A percentile compares a stretch with the other conserved stretches of the same genome.
Evolutionary conservation across 2,329 filamentous ascomycete species (phyloP).

Genomic region (Verticillium longisporum): DNA sequence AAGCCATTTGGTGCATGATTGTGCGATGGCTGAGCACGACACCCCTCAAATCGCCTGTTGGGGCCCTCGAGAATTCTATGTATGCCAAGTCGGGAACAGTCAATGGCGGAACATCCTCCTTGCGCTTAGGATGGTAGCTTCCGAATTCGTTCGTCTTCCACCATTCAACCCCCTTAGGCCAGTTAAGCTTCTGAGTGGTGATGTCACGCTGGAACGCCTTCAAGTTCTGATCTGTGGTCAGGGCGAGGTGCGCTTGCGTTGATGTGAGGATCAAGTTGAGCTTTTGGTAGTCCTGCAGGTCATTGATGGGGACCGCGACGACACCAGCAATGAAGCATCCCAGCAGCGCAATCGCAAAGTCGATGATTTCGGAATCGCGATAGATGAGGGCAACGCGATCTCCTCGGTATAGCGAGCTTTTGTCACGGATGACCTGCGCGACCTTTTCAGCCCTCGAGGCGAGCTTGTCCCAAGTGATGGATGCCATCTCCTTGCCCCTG

Average conservation of each 20-base stretch:
- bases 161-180: conserved; percentile 98
- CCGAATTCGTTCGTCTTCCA: conserved; percentile 99
- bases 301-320: conserved; percentile 96
- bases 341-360: conserved; percentile 91
- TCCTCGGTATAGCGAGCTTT: conserved; percentile 93
- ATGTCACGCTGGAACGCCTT: conserved; percentile 97
- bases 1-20: conserved; percentile 99
- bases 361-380: conserved; percentile 89
- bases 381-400: conserved; percentile 95
- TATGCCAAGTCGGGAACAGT: conserved; percentile 93
- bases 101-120: conserved; percentile 78
- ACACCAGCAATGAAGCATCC: conserved; percentile 98
- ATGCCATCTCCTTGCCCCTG: conserved; percentile 93
- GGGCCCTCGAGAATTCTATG: conserved; percentile 94
- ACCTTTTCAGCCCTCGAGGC: conserved; percentile 94
- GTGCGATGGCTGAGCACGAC: conserved; percentile 96
- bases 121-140: conserved; percentile 90
- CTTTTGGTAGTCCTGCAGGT: conserved; percentile 90
- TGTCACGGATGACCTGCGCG: conserved; percentile 94
- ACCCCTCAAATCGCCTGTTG: conserved; percentile 87
- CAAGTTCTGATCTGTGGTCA: conserved; percentile 97
- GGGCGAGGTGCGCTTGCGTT: conserved; percentile 90
- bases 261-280: conserved; percentile 90
- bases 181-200: conserved; percentile 86
- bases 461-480: conserved; percentile 97